Conservation (phyloP, 371 early-diverging fungal genomes). For the Mucor plumbeus region DNA sequence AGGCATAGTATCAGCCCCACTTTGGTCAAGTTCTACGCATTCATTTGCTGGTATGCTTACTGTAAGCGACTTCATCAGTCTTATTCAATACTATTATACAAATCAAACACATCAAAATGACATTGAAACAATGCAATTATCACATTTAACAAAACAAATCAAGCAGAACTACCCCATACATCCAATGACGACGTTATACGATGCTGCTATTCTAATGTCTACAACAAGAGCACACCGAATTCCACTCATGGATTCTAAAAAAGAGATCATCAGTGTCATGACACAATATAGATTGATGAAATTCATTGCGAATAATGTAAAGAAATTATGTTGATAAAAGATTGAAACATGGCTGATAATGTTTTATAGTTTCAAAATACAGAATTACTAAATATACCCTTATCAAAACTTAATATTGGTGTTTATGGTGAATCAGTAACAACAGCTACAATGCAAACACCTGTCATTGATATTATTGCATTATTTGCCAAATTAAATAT, state of each 20-base stretch:
- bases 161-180: slow-evolving; percentile 55
- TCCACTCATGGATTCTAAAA: slow-evolving; percentile 75
- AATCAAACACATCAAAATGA: slow-evolving; percentile 72
- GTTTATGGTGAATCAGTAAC: slow-evolving; percentile 70
- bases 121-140: slow-evolving; percentile 74
- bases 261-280: slow-evolving; percentile 80
- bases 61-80: slow-evolving; percentile 85
- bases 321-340: background rate
- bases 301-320: slow-evolving; percentile 67
- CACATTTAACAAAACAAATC: slow-evolving; percentile 58
- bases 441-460: slow-evolving; percentile 69
- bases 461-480: slow-evolving; percentile 81
- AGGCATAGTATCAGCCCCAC: slow-evolving; percentile 88
- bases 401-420: slow-evolving; percentile 62
- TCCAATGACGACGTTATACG: slow-evolving; percentile 78
- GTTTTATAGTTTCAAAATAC: background rate
- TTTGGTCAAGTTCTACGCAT: slow-evolving; percentile 79
- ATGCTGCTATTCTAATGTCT: slow-evolving; percentile 71
- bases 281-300: slow-evolving; percentile 65
- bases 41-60: slow-evolving; percentile 87
- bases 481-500: slow-evolving; percentile 79
- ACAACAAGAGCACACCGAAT: slow-evolving; percentile 77
- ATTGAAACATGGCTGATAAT: background rate
- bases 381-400: slow-evolving; percentile 2
- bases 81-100: slow-evolving; percentile 83